A percentile compares a stretch with the other conserved stretches of the same genome.
phyloP scores from a whole-genome alignment of 805 yeast genomes.

The Ogataea populi-albae region DNA sequence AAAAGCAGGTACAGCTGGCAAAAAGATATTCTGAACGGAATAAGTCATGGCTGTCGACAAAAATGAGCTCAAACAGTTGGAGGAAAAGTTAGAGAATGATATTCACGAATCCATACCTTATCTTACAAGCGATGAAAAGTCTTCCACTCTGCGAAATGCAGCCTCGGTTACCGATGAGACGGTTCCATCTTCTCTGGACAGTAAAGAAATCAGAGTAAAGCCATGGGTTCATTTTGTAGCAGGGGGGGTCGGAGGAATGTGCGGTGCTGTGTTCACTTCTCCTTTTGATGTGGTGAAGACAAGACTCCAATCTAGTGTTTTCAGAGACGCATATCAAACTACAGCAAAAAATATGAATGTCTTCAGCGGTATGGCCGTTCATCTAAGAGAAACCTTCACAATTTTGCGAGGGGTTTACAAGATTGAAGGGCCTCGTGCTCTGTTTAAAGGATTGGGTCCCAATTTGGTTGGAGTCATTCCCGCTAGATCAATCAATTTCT shows the following conservation, averaged over 20 bases:
- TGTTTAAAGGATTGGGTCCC: slow-evolving; percentile 95
- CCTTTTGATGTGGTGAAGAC: slow-evolving; percentile 97
- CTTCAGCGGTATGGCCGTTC: slow-evolving; percentile 41
- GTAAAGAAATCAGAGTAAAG: no score
- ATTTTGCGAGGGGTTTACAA: slow-evolving; percentile 67
- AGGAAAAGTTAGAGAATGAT: slow-evolving; percentile 35
- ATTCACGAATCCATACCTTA: slow-evolving; percentile 59
- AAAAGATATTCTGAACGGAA: neutral
- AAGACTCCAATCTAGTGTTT: slow-evolving; percentile 86
- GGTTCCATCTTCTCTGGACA: no score
- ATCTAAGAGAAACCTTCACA: slow-evolving; percentile 77
- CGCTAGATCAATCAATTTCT: slow-evolving; percentile 93
- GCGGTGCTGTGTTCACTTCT: slow-evolving; percentile 90
- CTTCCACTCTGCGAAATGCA: slow-evolving; percentile 46
- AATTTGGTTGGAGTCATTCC: slow-evolving; percentile 97
- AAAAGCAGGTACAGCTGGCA: neutral
- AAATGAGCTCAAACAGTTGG: slow-evolving; percentile 16
- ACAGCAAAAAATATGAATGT: slow-evolving; percentile 33
- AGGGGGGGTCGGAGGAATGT: slow-evolving; percentile 96
- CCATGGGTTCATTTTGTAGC: slow-evolving; percentile 86
- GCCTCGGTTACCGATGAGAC: slow-evolving; percentile 19
- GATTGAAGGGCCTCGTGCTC: slow-evolving; percentile 78
- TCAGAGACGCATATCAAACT: slow-evolving; percentile 48
- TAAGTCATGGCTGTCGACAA: slow-evolving; percentile 7
- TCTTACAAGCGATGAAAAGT: slow-evolving; percentile 70